Conservation (phyloP, 225 moss, liverwort and hornwort species). For the Asterella californica region DNA sequence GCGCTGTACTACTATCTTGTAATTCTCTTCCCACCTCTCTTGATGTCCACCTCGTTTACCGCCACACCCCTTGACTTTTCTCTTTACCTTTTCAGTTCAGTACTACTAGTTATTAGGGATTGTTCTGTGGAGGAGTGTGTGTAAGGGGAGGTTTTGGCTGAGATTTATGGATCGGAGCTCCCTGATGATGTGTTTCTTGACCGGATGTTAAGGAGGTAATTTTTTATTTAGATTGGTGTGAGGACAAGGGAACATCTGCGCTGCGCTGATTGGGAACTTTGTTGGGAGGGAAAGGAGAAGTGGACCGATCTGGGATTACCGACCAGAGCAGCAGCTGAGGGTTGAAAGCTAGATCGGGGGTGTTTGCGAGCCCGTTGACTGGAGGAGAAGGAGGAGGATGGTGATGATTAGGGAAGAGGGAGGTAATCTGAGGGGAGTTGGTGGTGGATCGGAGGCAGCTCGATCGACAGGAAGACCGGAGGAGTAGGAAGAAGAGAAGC, state of each 20-base stretch:
- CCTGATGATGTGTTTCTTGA: background rate
- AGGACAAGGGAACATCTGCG: background rate
- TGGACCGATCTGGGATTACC: background rate
- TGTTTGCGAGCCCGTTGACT: background rate
- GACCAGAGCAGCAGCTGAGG: background rate
- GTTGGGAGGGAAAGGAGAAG: background rate
- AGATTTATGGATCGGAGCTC: slow-evolving; percentile 4
- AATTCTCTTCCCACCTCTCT: background rate
- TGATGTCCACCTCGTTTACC: background rate
- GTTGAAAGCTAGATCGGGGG: background rate
- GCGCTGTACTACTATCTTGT: background rate
- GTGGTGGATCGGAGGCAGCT: slow-evolving; percentile 12
- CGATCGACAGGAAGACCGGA: background rate
- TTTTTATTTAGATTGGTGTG: background rate
- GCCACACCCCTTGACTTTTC: background rate
- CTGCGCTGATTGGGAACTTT: background rate
- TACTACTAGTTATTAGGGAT: slow-evolving; percentile 2
- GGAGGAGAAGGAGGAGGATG: slow-evolving; percentile 4
- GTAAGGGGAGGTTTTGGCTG: background rate
- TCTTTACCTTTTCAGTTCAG: background rate
- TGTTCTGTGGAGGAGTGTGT: background rate
- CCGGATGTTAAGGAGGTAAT: background rate
- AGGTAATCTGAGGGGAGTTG: background rate
- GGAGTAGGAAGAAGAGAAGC: background rate
- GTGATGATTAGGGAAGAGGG: slow-evolving; percentile 9